phyloP scores from a whole-genome alignment of 257 asterid species.

The Solanum ossicruentum region DNA sequence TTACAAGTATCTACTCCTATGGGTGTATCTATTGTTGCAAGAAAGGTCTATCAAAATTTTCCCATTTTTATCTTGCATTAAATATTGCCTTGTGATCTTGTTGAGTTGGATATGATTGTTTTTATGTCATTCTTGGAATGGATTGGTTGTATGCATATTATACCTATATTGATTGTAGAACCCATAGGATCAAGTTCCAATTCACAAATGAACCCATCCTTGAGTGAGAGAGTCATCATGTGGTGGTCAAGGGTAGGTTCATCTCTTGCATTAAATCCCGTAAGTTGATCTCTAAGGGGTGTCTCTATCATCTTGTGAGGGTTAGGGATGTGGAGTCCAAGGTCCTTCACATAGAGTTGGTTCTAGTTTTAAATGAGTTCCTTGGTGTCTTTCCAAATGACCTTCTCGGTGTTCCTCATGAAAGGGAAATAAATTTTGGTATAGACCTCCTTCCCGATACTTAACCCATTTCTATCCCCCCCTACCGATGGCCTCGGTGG shows the following conservation, averaged over 20 bases:
- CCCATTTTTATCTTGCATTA: neutral
- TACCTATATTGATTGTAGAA: too few relatives aligned
- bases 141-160: neutral
- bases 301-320: too few relatives aligned
- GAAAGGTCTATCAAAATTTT: neutral
- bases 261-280: too few relatives aligned
- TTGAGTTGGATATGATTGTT: neutral
- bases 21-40: neutral
- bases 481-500: neutral
- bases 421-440: too few relatives aligned
- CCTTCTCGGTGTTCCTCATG: neutral
- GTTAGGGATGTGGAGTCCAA: too few relatives aligned
- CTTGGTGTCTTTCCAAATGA: too few relatives aligned
- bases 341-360: accelerated
- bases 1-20: neutral
- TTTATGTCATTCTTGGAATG: neutral
- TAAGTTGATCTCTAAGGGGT: too few relatives aligned
- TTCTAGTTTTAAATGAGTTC: too few relatives aligned
- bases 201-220: neutral
- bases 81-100: too few relatives aligned
- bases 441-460: neutral
- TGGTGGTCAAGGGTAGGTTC: too few relatives aligned
- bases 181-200: neutral
- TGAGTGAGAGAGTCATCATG: too few relatives aligned
- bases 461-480: neutral